phyloP scores from a whole-genome alignment of 805 yeast genomes.

The Hanseniaspora guilliermondii region DNA sequence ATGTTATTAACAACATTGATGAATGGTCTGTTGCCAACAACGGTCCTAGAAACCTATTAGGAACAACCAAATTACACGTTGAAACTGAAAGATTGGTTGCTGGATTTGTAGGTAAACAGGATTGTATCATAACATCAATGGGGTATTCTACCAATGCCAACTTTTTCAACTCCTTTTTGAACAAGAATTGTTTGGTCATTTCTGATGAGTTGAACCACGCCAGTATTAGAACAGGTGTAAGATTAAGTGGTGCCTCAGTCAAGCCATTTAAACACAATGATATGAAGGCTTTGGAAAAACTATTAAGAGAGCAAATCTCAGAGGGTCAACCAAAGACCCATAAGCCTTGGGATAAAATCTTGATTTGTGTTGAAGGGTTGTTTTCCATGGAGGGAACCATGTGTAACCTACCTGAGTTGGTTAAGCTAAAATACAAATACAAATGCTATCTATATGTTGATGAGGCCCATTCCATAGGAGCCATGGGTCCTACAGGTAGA shows the following conservation, averaged over 20 bases:
- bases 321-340: conserved; percentile 92
- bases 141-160: conserved; percentile 95
- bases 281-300: conserved; percentile 62
- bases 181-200: conserved; percentile 77
- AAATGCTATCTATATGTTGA: conserved; percentile 84
- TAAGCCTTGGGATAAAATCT: conserved; percentile 86
- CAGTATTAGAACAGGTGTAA: conserved; percentile 86
- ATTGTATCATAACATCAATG: conserved; percentile 74
- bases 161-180: conserved; percentile 69
- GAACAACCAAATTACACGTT: conserved; percentile 61
- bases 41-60: conserved; percentile 63
- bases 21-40: conserved; percentile 66
- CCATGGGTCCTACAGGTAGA: conserved; percentile 87
- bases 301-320: conserved; percentile 71
- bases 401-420: conserved; percentile 64
- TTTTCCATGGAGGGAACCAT: conserved; percentile 89
- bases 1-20: conserved; percentile 50
- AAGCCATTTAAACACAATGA: conserved; percentile 88
- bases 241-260: conserved; percentile 85
- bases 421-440: conserved; percentile 68
- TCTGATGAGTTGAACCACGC: conserved; percentile 94
- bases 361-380: conserved; percentile 82
- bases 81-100: conserved; percentile 71
- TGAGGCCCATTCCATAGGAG: conserved; percentile 98
- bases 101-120: conserved; percentile 80